Evolutionary conservation across 78 protist genomes (phyloP).

Genomic region (Kipferlia bialata): DNA sequence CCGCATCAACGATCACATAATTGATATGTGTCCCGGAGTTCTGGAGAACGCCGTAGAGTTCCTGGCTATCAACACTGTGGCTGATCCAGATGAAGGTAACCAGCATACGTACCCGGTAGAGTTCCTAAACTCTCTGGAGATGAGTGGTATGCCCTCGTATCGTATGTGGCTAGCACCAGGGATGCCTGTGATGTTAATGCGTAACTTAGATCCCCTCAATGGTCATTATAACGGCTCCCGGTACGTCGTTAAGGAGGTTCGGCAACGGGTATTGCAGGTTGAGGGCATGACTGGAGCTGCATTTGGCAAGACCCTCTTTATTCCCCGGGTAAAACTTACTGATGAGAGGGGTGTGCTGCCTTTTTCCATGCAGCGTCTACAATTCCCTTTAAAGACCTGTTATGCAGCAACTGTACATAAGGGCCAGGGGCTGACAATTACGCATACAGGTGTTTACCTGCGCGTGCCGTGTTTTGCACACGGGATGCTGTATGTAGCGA

Average conservation of each 20-base stretch:
- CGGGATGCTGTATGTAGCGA: too few species aligned
- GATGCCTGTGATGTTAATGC: not conserved
- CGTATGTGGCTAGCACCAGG: not conserved
- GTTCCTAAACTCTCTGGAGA: too few species aligned
- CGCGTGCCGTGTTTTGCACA: too few species aligned
- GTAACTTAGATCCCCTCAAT: not conserved
- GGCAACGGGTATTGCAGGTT: not conserved
- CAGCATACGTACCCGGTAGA: too few species aligned
- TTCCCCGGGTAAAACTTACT: not conserved
- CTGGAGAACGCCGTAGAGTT: not conserved
- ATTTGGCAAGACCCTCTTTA: too few species aligned
- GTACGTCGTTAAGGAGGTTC: not conserved
- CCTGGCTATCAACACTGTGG: not conserved
- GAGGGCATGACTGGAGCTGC: not conserved
- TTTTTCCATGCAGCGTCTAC: not conserved
- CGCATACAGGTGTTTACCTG: too few species aligned
- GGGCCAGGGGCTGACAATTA: too few species aligned
- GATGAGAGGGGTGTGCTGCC: not conserved
- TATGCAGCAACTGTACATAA: too few species aligned
- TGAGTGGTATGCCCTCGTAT: too few species aligned
- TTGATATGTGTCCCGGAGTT: not conserved
- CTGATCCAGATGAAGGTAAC: too few species aligned
- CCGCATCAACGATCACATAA: not conserved
- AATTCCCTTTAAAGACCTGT: not conserved
- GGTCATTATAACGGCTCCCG: not conserved